Base-by-base conservation (phyloP, 73 alveolate species). In the Paramecium caudatum region DNA sequence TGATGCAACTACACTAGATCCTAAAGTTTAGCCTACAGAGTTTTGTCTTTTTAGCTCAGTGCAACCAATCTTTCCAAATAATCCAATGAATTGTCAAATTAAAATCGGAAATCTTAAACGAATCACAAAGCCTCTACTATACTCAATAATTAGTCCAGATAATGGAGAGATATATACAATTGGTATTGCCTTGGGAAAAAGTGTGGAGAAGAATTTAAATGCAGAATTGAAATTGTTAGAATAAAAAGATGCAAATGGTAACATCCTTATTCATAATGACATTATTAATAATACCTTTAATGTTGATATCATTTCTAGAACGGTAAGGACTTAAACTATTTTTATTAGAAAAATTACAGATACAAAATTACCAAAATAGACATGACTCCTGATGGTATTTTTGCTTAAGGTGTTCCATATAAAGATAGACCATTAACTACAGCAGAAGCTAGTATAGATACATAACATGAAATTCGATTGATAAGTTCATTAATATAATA, bases 21-120 rank as follows among this genome's bases (percentile, higher is more conserved):
- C 43, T 45, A 83, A 83, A 36, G 5, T 32, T 3, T 4, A 27
- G 2, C 30, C 84, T 32, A 36, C 55, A 13, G 82, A 65, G 3
- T 70, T 55, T 37, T 55, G 78, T 36, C 78, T 83, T 1, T 83
- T 83, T 70, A 55, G 85, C 30, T 83, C 91, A 30, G 37, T 55
- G 23, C 45, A 83, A 33, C 91, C 91, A 36, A 83, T 83, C 21
- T 48, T 83, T 55, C 91, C 91, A n/a, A 55, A 83, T 61, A 55
- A 65, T 36, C 50, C 34, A 48, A 70, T 83, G 45, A 65, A 61
- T 12, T 83, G 91, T 8, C 45, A 83, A 83, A 83, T 83, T 45
- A 83, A 55, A 43, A 83, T 70, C 25, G 83, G 83, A 6, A 65
- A 65, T 65, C 49, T 65, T 32, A 65, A 65, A 15, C 47, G 49